Percentiles rank a stretch among this genome's conserved stretches.
phyloP scores from a whole-genome alignment of 2,329 filamentous ascomycete genomes.

The Paecilomyces niveus region DNA sequence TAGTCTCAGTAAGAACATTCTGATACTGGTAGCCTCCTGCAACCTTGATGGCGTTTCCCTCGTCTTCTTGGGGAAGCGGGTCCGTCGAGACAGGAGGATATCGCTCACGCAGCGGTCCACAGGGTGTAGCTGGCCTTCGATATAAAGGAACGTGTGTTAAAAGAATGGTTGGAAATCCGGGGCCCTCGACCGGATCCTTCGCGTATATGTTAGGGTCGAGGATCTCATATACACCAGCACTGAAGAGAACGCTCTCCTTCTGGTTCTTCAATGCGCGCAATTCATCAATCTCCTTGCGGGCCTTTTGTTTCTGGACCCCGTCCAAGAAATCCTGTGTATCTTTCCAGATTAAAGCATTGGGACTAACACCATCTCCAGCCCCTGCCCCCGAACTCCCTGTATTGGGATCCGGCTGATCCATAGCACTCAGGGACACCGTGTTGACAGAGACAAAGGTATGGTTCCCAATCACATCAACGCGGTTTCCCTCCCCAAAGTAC shows the following conservation, averaged over 20 bases:
- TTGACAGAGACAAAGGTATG: constrained; percentile 94
- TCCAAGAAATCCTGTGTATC: constrained; percentile 72
- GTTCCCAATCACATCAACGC: constrained; percentile 86
- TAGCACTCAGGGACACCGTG: constrained; percentile 76
- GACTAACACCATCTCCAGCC: constrained; percentile 42
- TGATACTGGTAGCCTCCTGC: constrained; percentile 88
- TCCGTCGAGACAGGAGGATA: constrained; percentile 65
- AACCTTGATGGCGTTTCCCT: constrained; percentile 72
- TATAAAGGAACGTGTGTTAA: constrained; percentile 89
- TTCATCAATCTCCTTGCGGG: constrained; percentile 62
- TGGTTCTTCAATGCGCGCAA: constrained; percentile 58
- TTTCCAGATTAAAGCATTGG: constrained; percentile 59
- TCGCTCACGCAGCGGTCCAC: constrained; percentile 77
- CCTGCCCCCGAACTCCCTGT: constrained; percentile 42
- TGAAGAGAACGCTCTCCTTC: constrained; percentile 48
- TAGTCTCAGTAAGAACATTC: constrained; percentile 73
- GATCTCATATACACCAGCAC: constrained; percentile 55
- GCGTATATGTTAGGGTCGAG: constrained; percentile 33
- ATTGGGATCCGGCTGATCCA: constrained; percentile 46
- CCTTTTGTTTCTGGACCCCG: constrained; percentile 56
- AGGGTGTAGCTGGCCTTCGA: constrained; percentile 73
- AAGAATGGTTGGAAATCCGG: constrained; percentile 76
- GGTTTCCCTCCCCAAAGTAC: constrained; percentile 87
- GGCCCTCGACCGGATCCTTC: constrained; percentile 14
- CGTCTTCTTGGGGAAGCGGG: constrained; percentile 52